phyloP scores from a whole-genome alignment of 2,329 filamentous ascomycete genomes.

The Sclerotinia sclerotiorum region DNA sequence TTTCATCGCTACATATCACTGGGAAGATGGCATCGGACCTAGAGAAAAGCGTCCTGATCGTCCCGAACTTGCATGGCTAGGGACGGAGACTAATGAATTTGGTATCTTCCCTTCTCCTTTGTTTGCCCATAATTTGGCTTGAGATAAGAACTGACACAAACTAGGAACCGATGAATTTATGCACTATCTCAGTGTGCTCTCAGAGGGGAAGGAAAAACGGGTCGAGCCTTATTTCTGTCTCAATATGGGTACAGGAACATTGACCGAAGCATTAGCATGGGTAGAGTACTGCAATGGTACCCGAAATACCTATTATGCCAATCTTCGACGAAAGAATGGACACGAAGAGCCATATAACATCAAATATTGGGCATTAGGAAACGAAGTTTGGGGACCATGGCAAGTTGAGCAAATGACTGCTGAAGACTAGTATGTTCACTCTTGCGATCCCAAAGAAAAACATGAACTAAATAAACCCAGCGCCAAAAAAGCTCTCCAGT shows the following conservation, averaged over 20 bases:
- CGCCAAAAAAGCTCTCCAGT: slow-evolving; percentile 56
- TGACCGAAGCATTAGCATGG: slow-evolving; percentile 64
- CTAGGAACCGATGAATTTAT: slow-evolving; percentile 75
- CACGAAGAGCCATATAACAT: slow-evolving; percentile 75
- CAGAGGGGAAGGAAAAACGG: slow-evolving; percentile 57
- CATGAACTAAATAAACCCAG: background rate
- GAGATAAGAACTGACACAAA: background rate
- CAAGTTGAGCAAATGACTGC: slow-evolving; percentile 58
- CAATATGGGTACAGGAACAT: slow-evolving; percentile 76
- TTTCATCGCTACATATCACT: slow-evolving; percentile 83
- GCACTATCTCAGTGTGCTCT: slow-evolving; percentile 72
- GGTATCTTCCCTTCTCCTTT: slow-evolving; percentile 44
- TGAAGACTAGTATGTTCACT: slow-evolving; percentile 47
- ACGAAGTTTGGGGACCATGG: slow-evolving; percentile 53
- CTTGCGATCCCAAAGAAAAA: background rate
- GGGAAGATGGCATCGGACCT: slow-evolving; percentile 78
- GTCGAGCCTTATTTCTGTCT: slow-evolving; percentile 78
- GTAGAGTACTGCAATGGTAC: slow-evolving; percentile 83
- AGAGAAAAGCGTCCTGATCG: slow-evolving; percentile 62
- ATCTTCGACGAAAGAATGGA: slow-evolving; percentile 73
- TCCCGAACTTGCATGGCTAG: slow-evolving; percentile 76
- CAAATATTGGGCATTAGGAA: slow-evolving; percentile 85
- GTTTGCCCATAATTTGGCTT: background rate
- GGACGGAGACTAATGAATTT: slow-evolving; percentile 74
- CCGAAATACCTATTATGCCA: slow-evolving; percentile 78